Percentiles rank a stretch among this genome's conserved stretches.
phyloP scores from a whole-genome alignment of 225 moss, liverwort and hornwort species.

The Bryum argenteum region DNA sequence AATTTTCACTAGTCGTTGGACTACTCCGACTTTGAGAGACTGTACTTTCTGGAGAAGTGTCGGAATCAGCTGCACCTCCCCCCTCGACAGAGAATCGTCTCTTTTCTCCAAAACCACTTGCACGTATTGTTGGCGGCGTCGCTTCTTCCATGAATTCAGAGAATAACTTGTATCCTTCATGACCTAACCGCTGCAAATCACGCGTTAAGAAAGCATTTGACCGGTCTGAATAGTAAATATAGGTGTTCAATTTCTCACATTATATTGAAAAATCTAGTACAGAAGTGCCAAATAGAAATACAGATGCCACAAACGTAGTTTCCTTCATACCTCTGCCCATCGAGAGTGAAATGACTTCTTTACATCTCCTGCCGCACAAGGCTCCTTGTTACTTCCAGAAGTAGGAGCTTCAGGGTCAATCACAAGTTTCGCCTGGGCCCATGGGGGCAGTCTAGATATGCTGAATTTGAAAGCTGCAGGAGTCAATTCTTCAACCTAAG shows the following conservation, averaged over 20 bases:
- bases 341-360: slow-evolving; percentile 66
- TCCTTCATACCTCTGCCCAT: slow-evolving; percentile 67
- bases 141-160: slow-evolving; percentile 76
- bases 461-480: slow-evolving; percentile 79
- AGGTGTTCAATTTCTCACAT: slow-evolving; percentile 3
- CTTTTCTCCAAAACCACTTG: slow-evolving; percentile 70
- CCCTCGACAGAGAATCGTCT: slow-evolving; percentile 72
- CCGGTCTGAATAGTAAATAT: not conserved
- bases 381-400: slow-evolving; percentile 43
- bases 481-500: slow-evolving; percentile 48
- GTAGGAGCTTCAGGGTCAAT: slow-evolving; percentile 37
- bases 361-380: slow-evolving; percentile 31
- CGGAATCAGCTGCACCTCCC: slow-evolving; percentile 38
- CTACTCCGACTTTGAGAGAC: slow-evolving; percentile 49
- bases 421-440: slow-evolving; percentile 75
- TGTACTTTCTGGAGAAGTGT: slow-evolving; percentile 60
- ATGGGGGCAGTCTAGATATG: slow-evolving; percentile 69
- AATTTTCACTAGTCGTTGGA: slow-evolving; percentile 48
- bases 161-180: slow-evolving; percentile 74
- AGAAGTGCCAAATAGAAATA: not conserved
- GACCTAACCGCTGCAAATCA: slow-evolving; percentile 58
- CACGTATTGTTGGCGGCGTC: slow-evolving; percentile 70
- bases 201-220: not conserved
- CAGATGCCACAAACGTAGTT: not conserved
- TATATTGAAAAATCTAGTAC: not conserved